These are phyloP conservation scores for Pichia exigua DNA, from an alignment of 805 yeast genomes.

Conservation along the genomic window DNA sequence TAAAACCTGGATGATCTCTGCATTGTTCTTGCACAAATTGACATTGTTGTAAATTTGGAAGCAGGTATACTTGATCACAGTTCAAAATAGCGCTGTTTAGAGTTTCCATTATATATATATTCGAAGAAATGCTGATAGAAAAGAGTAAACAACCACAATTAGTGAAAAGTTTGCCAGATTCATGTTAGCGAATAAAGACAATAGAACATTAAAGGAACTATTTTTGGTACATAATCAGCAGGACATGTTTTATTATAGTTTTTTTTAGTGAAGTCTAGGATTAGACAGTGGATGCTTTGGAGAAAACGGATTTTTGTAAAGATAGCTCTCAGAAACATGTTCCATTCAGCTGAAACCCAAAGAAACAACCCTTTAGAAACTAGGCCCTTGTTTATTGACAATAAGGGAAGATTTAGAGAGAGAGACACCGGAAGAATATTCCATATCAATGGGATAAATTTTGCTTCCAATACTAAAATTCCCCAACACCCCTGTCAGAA, in stretches of 20 bases:
- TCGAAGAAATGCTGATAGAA: neutral
- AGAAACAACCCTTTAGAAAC: constrained; percentile 14
- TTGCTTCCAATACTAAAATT: constrained; percentile 66
- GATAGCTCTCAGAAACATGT: neutral
- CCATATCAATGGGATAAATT: constrained; percentile 68
- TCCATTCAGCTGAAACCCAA: neutral
- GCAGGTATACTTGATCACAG: constrained; percentile 8
- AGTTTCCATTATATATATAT: neutral
- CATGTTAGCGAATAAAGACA: neutral
- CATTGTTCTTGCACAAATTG: constrained; percentile 23
- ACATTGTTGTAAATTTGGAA: constrained; percentile 22
- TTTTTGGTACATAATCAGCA: too few species aligned
- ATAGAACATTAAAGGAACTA: too few species aligned
- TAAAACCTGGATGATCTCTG: constrained; percentile 21
- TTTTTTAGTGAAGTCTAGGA: neutral
- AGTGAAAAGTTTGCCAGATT: neutral
- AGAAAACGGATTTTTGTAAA: neutral
- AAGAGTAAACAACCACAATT: neutral
- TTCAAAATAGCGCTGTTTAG: neutral
- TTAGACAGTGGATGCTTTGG: neutral
- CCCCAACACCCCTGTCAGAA: constrained; percentile 52
- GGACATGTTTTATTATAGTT: neutral
- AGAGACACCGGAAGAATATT: constrained; percentile 46
- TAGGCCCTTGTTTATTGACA: constrained; percentile 27
- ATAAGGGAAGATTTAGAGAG: constrained; percentile 52